phyloP scores from a whole-genome alignment of 345 rosid genomes.

The Boechera divaricarpa region DNA sequence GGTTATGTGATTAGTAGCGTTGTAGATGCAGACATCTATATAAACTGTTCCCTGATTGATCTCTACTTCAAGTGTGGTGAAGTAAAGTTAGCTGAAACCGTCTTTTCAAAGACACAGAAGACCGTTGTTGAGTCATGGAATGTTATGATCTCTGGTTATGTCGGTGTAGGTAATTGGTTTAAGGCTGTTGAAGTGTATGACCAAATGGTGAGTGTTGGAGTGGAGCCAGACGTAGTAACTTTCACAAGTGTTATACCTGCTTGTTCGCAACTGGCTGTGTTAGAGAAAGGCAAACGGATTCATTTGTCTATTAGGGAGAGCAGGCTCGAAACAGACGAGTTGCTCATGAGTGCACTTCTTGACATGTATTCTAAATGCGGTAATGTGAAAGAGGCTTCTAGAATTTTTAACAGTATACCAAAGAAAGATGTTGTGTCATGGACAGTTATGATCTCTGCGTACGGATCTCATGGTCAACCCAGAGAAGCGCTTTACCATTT shows the following conservation, averaged over 20 bases:
- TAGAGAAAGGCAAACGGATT: constrained; percentile 72
- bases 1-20: constrained; percentile 56
- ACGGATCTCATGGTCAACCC: constrained; percentile 73
- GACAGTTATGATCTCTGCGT: constrained; percentile 81
- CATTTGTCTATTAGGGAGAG: constrained; percentile 49
- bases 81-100: constrained; percentile 55
- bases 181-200: constrained; percentile 57
- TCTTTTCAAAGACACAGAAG: constrained; percentile 50
- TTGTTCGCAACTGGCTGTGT: constrained; percentile 69
- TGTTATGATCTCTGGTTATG: constrained; percentile 71
- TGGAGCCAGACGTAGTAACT: constrained; percentile 65
- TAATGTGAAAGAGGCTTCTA: constrained; percentile 62
- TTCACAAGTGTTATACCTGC: constrained; percentile 64
- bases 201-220: constrained; percentile 53
- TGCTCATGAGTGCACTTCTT: constrained; percentile 74
- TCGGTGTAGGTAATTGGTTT: constrained; percentile 52
- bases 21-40: constrained; percentile 49
- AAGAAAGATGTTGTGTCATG: constrained; percentile 66
- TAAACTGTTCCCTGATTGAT: constrained; percentile 55
- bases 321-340: constrained; percentile 49
- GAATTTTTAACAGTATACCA: constrained; percentile 53
- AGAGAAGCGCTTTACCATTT: constrained; percentile 60
- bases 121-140: constrained; percentile 56
- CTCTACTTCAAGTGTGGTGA: constrained; percentile 70
- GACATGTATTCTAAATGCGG: constrained; percentile 92